A percentile compares a stretch with the other conserved stretches of the same genome.
phyloP scores from a whole-genome alignment of 495 filamentous ascomycete species.

The Neurospora sublineolata region DNA sequence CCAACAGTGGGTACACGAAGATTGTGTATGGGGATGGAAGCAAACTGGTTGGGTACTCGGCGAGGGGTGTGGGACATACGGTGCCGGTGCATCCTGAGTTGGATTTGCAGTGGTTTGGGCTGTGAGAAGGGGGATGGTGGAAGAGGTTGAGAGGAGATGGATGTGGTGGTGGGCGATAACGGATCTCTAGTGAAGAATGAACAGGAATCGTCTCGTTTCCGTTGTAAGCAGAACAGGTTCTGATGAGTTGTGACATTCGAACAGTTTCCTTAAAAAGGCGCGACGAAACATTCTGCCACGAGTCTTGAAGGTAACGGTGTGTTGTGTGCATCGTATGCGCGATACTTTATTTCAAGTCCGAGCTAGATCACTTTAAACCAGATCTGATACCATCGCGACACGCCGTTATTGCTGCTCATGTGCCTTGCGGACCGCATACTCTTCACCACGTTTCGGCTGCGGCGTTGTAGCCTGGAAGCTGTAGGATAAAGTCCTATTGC shows the following conservation, averaged over 20 bases:
- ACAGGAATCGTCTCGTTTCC: neutral
- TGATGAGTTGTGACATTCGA: neutral
- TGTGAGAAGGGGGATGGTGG: neutral
- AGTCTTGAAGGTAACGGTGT: no score
- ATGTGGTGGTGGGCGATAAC: neutral
- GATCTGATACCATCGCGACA: neutral
- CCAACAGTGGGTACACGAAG: conserved; percentile 28
- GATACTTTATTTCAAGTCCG: neutral
- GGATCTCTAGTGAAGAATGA: neutral
- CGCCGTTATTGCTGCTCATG: neutral
- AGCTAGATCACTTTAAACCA: neutral
- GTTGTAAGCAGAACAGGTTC: neutral
- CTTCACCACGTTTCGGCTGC: neutral
- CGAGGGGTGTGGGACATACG: conserved; percentile 36
- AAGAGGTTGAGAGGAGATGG: neutral
- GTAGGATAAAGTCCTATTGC: neutral
- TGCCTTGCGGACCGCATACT: neutral
- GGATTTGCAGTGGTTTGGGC: conserved; percentile 35
- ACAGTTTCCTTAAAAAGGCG: neutral
- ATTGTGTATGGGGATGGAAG: conserved; percentile 33
- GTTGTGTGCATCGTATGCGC: neutral
- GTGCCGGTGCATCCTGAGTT: conserved; percentile 28
- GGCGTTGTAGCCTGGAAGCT: neutral
- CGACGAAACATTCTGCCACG: neutral
- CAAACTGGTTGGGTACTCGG: conserved; percentile 30